Evolutionary conservation across 2,329 filamentous ascomycete species (phyloP), one percentile per base, ranked within the genome.

Genomic region (Talaromyces sp.): DNA sequence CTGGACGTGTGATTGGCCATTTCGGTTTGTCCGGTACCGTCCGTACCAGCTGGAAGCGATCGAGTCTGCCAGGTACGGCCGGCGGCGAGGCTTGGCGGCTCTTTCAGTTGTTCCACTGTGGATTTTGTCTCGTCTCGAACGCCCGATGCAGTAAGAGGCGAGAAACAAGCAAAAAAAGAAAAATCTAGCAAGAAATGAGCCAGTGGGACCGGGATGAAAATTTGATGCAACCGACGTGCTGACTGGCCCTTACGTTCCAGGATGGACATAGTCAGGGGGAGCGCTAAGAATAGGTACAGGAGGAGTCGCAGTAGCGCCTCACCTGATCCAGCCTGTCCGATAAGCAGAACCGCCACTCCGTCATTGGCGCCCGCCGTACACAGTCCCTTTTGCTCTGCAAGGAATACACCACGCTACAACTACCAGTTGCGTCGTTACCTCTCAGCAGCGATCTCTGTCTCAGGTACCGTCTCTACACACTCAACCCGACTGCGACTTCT

Each of bases 251-350:
- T 52, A 39, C 48, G 21, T 52, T n/a, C n/a, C n/a, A 22, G 35
- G 19, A 33, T 33, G 11, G 40, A 11, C 10, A 46, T 48, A 31
- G n/a, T 53, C 51, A 53, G 51, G 51, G 50, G 50, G 17, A 28
- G 56, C 59, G 22, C 59, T 40, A 57, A 43, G 25, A 51, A 53
- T 48, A 64, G n/a, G n/a, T n/a, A n/a, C n/a, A n/a, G n/a, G n/a
- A n/a, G n/a, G n/a, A n/a, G n/a, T n/a, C n/a, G n/a, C n/a, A n/a
- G 63, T 53, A 61, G 54, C 59, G 43, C 48, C 51, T 50, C 57
- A 41, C 46, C 48, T 52, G 48, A 37, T 52, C 17, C 19, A 36
- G 35, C 5, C 19, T 13, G 19, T 48, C 51, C 58, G 52, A 41
- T 40, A 52, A 41, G 39, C 25, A 8, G n/a, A n/a, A 35, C 10